Evolutionary conservation across 2,329 filamentous ascomycete genomes (phyloP).

Genomic region (Ascochyta koolunga): DNA sequence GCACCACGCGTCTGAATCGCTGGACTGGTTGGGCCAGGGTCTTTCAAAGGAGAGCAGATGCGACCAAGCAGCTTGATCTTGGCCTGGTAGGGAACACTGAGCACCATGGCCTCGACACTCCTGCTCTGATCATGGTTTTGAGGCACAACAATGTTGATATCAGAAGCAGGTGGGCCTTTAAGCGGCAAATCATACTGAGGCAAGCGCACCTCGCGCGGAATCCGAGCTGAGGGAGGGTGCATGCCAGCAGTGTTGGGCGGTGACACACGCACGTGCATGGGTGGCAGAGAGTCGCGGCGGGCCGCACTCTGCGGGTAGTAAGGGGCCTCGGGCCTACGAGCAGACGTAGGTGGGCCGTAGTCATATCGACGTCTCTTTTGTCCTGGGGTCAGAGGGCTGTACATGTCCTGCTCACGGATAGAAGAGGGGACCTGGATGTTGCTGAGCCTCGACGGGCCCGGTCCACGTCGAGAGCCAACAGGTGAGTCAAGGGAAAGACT

Average conservation of each 20-base stretch:
- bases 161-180: constrained; percentile 22
- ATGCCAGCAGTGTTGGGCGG: constrained; percentile 42
- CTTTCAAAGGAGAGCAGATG: constrained; percentile 71
- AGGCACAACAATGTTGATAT: constrained; percentile 32
- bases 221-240: constrained; percentile 35
- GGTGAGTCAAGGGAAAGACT: constrained; percentile 50
- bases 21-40: constrained; percentile 29
- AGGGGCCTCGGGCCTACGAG: constrained; percentile 63
- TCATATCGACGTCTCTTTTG: constrained; percentile 46
- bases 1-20: constrained; percentile 66
- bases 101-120: constrained; percentile 72
- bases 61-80: constrained; percentile 79
- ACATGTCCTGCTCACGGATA: constrained; percentile 30
- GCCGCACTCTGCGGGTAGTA: constrained; percentile 40
- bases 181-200: constrained; percentile 3
- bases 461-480: constrained; percentile 27
- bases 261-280: constrained; percentile 39
- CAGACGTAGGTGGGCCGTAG: constrained; percentile 49
- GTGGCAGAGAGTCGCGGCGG: constrained; percentile 44
- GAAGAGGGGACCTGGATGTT: constrained; percentile 35
- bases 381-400: constrained; percentile 43
- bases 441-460: constrained; percentile 35
- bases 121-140: constrained; percentile 49
- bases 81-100: constrained; percentile 73
- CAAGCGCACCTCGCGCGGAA: constrained; percentile 35